A percentile compares a stretch with the other conserved stretches of the same genome.
phyloP scores from a whole-genome alignment of 306 rosid genomes.

The Sicyos baderoa region DNA sequence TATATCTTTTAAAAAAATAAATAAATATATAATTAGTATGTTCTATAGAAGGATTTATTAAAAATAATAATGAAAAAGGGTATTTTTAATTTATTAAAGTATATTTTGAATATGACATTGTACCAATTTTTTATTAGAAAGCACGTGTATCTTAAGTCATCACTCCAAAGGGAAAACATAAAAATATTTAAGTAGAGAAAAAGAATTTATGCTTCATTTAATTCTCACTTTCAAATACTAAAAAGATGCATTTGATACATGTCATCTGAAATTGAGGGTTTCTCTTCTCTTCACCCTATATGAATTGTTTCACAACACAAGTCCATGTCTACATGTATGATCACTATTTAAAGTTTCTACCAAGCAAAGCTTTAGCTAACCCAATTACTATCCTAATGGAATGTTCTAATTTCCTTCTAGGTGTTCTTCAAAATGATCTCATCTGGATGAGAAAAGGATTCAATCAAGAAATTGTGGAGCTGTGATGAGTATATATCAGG shows the following conservation, averaged over 20 bases:
- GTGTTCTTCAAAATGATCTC: not conserved
- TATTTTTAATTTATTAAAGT: not conserved
- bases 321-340: not conserved
- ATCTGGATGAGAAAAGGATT: slow-evolving; percentile 32
- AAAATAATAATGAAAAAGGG: too few species aligned
- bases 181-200: too few species aligned
- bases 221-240: not conserved
- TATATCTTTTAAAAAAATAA: too few species aligned
- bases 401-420: not conserved
- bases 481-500: slow-evolving; percentile 51
- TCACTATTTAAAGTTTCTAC: not conserved
- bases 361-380: not conserved
- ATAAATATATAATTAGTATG: too few species aligned
- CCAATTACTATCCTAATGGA: not conserved
- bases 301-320: not conserved
- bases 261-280: not conserved
- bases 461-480: slow-evolving; percentile 42
- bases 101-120: not conserved
- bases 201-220: not conserved
- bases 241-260: not conserved
- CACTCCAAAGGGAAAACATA: too few species aligned
- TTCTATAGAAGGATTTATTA: too few species aligned
- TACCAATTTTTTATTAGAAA: not conserved
- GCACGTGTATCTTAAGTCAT: too few species aligned
- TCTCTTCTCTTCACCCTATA: not conserved